These are phyloP conservation scores for Trichoderma asperelloides DNA, from an alignment of 495 filamentous ascomycete genomes.

Conservation along the genomic window DNA sequence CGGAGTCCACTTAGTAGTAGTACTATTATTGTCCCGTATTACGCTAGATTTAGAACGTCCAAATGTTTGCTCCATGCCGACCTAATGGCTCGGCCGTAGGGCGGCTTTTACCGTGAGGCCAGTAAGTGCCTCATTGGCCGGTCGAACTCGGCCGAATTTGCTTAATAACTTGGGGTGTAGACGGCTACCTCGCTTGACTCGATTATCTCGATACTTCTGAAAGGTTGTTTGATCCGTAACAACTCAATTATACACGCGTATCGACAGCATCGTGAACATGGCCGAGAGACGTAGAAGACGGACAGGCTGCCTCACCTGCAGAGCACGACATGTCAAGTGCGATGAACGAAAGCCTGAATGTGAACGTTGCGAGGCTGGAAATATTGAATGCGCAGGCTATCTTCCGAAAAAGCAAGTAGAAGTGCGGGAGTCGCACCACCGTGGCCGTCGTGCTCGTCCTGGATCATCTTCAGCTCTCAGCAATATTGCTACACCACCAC, in stretches of 20 bases:
- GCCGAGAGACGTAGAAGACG: background rate
- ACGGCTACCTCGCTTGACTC: background rate
- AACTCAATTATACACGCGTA: background rate
- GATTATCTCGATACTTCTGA: background rate
- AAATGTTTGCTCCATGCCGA: no score
- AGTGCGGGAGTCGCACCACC: background rate
- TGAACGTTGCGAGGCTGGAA: slow-evolving; percentile 32
- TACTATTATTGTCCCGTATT: background rate
- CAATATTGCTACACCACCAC: background rate
- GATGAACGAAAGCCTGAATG: slow-evolving; percentile 38
- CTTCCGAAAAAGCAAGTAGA: slow-evolving; percentile 36
- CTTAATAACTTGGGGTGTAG: background rate
- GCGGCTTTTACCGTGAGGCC: background rate
- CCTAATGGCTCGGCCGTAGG: background rate
- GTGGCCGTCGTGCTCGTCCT: background rate
- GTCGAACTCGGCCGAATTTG: background rate
- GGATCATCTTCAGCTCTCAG: background rate
- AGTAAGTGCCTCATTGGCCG: background rate
- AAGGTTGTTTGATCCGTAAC: background rate
- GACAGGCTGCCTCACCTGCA: slow-evolving; percentile 1
- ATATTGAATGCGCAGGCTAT: slow-evolving; percentile 38
- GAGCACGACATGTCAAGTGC: slow-evolving; percentile 24
- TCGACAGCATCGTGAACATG: background rate
- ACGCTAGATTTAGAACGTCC: no score
- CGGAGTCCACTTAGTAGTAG: background rate